These are phyloP conservation scores for Pythium angustatum DNA, from an alignment of 352 stramenopile genomes.

Conservation along the genomic window DNA sequence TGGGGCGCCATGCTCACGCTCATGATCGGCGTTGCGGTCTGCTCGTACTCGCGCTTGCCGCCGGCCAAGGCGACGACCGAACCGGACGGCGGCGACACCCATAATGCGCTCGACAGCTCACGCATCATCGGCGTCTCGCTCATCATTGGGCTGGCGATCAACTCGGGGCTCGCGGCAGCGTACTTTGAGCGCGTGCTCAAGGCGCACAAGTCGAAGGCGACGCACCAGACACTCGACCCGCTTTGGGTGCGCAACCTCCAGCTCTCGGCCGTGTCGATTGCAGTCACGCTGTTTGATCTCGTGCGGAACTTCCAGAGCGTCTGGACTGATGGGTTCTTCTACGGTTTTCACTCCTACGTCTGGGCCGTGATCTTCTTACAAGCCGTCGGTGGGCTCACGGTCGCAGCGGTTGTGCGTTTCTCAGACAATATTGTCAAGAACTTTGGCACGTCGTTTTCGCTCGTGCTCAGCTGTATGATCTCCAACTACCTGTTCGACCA, in stretches of 20 bases:
- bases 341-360: slow-evolving; percentile 76
- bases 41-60: slow-evolving; percentile 77
- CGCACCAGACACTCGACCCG: slow-evolving; percentile 77
- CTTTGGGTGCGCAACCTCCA: slow-evolving; percentile 88
- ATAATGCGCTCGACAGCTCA: slow-evolving; percentile 42
- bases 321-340: slow-evolving; percentile 73
- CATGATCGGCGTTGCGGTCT: slow-evolving; percentile 85
- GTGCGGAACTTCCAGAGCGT: slow-evolving; percentile 62
- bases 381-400: slow-evolving; percentile 80
- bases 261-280: slow-evolving; percentile 80
- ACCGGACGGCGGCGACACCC: slow-evolving; percentile 13
- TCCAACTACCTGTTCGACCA: slow-evolving; percentile 89
- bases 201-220: slow-evolving; percentile 72
- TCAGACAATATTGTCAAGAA: slow-evolving; percentile 92
- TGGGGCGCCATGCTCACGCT: slow-evolving; percentile 85
- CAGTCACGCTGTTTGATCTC: slow-evolving; percentile 70
- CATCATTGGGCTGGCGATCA: slow-evolving; percentile 76
- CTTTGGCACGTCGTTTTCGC: slow-evolving; percentile 87
- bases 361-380: slow-evolving; percentile 83
- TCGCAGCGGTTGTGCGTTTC: slow-evolving; percentile 84
- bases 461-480: slow-evolving; percentile 88
- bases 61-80: slow-evolving; percentile 14
- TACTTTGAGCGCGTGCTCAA: slow-evolving; percentile 91
- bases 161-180: slow-evolving; percentile 83
- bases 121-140: slow-evolving; percentile 79